Percentiles rank a stretch among this genome's conserved stretches.
These are phyloP conservation scores for Ustilago crameri DNA, from an alignment of 1,284 basidiomycete species.

Conservation along the genomic window DNA sequence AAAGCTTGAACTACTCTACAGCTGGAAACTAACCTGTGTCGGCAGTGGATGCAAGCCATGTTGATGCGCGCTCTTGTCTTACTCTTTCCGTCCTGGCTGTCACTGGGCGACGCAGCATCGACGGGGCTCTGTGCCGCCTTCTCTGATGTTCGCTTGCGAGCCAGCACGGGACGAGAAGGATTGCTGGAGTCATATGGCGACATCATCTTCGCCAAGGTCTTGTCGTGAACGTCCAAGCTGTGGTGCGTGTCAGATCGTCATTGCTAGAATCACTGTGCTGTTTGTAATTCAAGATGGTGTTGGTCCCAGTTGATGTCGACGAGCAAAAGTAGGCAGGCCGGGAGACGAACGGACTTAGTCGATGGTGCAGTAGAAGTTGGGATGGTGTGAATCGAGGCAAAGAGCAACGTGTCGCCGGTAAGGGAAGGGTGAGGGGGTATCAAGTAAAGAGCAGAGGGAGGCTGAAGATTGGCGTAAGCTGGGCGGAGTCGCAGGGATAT, in stretches of 20 bases:
- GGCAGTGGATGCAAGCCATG: constrained; percentile 64
- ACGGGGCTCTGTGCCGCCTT: constrained; percentile 2
- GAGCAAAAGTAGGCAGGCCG: no score
- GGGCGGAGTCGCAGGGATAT: constrained; percentile 20
- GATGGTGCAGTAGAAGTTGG: no score
- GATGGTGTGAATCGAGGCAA: no score
- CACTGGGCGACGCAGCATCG: constrained; percentile 29
- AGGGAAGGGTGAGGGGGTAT: not conserved
- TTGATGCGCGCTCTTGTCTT: constrained; percentile 48
- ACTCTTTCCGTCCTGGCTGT: constrained; percentile 38
- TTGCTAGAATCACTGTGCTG: no score
- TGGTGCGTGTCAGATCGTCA: not conserved
- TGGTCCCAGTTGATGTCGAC: no score
- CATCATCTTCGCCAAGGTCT: constrained; percentile 6
- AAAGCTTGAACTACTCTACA: not conserved
- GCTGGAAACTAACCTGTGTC: constrained; percentile 49
- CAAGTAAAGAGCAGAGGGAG: not conserved
- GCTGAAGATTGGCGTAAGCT: not conserved
- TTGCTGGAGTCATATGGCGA: constrained; percentile 27
- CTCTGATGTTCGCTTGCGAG: constrained; percentile 38
- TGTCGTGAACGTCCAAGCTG: no score
- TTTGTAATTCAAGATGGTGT: no score
- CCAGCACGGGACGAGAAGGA: constrained; percentile 31
- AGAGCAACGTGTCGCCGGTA: no score
- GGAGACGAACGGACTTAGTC: no score